Conservation (phyloP, 225 moss, liverwort and hornwort species). For the Polytrichum formosum region DNA sequence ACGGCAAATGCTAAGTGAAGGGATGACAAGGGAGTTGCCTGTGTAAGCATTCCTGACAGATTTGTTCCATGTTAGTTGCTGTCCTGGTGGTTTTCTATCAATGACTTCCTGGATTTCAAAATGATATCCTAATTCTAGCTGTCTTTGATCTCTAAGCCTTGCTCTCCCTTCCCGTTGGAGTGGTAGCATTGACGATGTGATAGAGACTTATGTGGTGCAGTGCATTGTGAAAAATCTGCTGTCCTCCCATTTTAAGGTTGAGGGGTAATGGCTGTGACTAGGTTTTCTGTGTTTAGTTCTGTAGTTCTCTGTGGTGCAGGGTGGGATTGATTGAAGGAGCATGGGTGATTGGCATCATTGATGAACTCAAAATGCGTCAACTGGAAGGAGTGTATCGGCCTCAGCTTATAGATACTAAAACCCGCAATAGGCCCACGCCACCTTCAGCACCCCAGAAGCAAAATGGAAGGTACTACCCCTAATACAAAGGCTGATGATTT, state of each 20-base stretch:
- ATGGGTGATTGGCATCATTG: constrained; percentile 95
- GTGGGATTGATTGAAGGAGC: constrained; percentile 74
- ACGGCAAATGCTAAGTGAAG: constrained; percentile 74
- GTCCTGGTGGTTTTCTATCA: too few relatives aligned
- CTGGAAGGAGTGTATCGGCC: constrained; percentile 68
- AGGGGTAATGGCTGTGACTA: too few relatives aligned
- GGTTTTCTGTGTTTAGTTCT: constrained; percentile 1
- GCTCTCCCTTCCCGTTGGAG: too few relatives aligned
- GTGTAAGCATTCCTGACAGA: constrained; percentile 51
- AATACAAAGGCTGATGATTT: too few relatives aligned
- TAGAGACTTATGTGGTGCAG: too few relatives aligned
- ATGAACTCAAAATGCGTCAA: constrained; percentile 82
- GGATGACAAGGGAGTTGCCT: constrained; percentile 92
- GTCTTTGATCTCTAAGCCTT: too few relatives aligned
- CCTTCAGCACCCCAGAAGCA: constrained; percentile 95
- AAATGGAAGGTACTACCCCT: constrained; percentile 63
- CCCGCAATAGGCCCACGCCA: constrained; percentile 68
- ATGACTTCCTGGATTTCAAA: neutral
- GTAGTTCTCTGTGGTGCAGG: constrained; percentile 34
- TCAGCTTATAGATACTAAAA: constrained; percentile 90
- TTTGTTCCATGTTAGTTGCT: too few relatives aligned
- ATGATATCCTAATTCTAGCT: too few relatives aligned
- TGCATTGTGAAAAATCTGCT: too few relatives aligned
- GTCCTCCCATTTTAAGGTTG: too few relatives aligned
- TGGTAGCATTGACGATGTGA: too few relatives aligned